Conservation (phyloP, 768 basidiomycete genomes). For the Cubamyces sp. region DNA sequence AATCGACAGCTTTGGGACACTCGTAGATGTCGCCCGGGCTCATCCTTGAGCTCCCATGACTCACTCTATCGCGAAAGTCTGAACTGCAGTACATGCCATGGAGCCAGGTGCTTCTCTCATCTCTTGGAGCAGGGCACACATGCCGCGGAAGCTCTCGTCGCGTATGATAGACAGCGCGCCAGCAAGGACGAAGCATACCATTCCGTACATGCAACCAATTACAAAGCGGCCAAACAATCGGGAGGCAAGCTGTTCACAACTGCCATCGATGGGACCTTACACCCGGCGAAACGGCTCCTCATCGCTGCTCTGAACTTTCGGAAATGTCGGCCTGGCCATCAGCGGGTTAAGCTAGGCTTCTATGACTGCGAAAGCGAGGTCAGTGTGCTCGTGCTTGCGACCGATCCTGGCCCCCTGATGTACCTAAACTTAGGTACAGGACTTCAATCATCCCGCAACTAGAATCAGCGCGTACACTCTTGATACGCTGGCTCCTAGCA, state of each 20-base stretch:
- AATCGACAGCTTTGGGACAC: too few relatives aligned
- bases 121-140: constrained; percentile 40
- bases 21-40: neutral
- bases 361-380: constrained; percentile 49
- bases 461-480: neutral
- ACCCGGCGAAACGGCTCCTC: constrained; percentile 40
- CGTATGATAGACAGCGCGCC: neutral
- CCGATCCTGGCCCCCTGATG: neutral
- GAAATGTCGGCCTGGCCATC: constrained; percentile 51
- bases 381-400: neutral
- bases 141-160: constrained; percentile 41
- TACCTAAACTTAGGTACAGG: neutral
- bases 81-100: constrained; percentile 44
- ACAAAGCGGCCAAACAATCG: neutral
- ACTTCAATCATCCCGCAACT: neutral
- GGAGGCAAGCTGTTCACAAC: neutral
- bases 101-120: constrained; percentile 42
- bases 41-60: constrained; percentile 6
- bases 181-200: neutral
- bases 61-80: constrained; percentile 27
- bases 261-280: neutral
- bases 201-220: neutral
- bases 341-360: constrained; percentile 52
- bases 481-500: neutral
- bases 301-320: constrained; percentile 52